Conservation (phyloP, 352 stramenopile genomes). For the Peronosclerospora sorghi region DNA sequence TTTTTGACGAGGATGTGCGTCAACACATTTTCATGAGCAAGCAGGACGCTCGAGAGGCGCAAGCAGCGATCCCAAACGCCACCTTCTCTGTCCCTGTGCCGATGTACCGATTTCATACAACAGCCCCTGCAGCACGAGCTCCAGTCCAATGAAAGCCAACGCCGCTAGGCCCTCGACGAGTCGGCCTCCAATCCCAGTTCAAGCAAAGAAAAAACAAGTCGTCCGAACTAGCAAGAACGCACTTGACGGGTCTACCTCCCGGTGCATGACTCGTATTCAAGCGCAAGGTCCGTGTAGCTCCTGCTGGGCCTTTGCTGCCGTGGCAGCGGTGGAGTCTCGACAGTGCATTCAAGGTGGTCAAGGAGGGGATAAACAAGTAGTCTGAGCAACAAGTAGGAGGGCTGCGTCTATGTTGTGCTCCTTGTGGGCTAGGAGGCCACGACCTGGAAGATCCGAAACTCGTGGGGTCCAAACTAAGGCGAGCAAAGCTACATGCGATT, state of each 20-base stretch:
- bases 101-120: no score
- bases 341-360: conserved; percentile 76
- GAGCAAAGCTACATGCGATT: conserved; percentile 90
- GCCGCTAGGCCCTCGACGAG: neutral
- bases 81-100: conserved; percentile 33
- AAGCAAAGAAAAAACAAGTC: neutral
- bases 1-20: conserved; percentile 32
- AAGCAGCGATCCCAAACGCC: conserved; percentile 27
- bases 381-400: conserved; percentile 90
- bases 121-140: no score
- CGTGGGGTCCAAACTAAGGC: conserved; percentile 88
- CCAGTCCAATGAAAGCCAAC: no score
- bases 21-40: conserved; percentile 45
- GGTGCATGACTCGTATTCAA: conserved; percentile 67
- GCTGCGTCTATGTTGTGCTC: conserved; percentile 92
- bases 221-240: conserved; percentile 9
- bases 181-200: neutral
- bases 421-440: conserved; percentile 90
- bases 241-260: conserved; percentile 34
- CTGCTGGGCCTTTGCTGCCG: conserved; percentile 96
- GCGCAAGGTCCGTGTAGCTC: conserved; percentile 94
- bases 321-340: conserved; percentile 85
- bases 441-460: conserved; percentile 95
- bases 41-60: conserved; percentile 20
- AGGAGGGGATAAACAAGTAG: conserved; percentile 61